phyloP scores from a whole-genome alignment of 1,139 yeast genomes.

The Saccharomyces hybrid region DNA sequence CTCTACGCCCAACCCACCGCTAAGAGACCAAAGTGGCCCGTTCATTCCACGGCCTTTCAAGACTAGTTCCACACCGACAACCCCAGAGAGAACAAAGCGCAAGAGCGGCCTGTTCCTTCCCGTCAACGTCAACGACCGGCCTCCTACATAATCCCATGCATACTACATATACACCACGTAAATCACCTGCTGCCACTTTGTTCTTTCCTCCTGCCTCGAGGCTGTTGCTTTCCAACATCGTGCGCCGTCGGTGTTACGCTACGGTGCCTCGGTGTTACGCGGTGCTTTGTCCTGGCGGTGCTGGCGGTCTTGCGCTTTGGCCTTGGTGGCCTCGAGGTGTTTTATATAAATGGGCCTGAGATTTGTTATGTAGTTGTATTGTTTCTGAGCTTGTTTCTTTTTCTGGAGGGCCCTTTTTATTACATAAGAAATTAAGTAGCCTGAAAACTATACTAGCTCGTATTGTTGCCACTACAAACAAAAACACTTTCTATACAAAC shows the following conservation, averaged over 20 bases:
- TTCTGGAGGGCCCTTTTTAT: not conserved
- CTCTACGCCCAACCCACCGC: not conserved
- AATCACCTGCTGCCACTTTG: not conserved
- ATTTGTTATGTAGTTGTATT: not conserved
- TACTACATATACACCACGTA: not conserved
- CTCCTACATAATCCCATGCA: not conserved
- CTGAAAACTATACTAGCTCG: not conserved
- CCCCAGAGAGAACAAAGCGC: conserved; percentile 10
- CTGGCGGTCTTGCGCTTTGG: not conserved
- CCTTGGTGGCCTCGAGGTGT: not conserved
- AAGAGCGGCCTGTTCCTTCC: conserved; percentile 13
- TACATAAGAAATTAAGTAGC: not conserved
- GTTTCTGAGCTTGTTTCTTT: not conserved
- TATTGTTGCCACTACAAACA: not conserved
- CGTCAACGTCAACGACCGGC: conserved; percentile 1
- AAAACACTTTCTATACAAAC: not conserved
- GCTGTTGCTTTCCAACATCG: no score
- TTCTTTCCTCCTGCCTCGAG: not conserved
- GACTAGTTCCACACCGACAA: conserved; percentile 13
- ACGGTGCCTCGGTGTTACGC: conserved; percentile 1
- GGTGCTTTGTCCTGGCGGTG: not conserved
- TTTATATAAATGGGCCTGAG: not conserved
- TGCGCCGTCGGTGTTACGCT: not conserved
- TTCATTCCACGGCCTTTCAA: conserved; percentile 22
- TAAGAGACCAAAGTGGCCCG: conserved; percentile 2